Percentiles rank a stretch among this genome's conserved stretches.
Conservation (phyloP, 208 protist genomes). For the Acanthamoeba healyi region DNA sequence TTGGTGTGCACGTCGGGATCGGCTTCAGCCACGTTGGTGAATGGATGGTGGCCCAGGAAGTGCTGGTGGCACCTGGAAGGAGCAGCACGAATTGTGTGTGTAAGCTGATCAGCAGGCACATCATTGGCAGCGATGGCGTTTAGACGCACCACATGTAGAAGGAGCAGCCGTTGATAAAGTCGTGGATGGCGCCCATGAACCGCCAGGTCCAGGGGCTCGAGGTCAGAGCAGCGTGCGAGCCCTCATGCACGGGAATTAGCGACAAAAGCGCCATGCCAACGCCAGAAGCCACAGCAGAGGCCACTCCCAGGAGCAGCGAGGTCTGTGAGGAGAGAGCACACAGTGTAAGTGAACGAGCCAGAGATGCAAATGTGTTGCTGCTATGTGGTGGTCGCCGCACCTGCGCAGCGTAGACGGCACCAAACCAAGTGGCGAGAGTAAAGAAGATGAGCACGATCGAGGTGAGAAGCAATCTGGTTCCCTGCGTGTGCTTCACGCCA, state of each 20-base stretch:
- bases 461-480: slow-evolving; percentile 1
- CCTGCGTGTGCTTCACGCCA: slow-evolving; percentile 38
- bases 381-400: neutral
- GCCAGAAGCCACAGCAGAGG: slow-evolving; percentile 61
- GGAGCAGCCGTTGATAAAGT: slow-evolving; percentile 67
- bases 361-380: no score
- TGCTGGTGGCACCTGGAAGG: slow-evolving; percentile 86
- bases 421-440: slow-evolving; percentile 13
- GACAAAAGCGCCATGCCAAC: slow-evolving; percentile 70
- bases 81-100: neutral
- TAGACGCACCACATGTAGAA: slow-evolving; percentile 70
- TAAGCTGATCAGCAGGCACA: slow-evolving; percentile 64
- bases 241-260: slow-evolving; percentile 86
- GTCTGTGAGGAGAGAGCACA: neutral
- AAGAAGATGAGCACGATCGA: slow-evolving; percentile 20
- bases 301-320: slow-evolving; percentile 58
- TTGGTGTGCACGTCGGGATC: slow-evolving; percentile 84
- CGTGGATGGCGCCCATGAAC: slow-evolving; percentile 63
- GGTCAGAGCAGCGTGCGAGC: slow-evolving; percentile 80
- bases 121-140: no score
- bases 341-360: neutral
- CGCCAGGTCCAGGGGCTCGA: slow-evolving; percentile 80
- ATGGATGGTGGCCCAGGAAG: slow-evolving; percentile 86
- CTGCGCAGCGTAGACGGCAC: neutral
- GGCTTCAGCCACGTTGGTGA: slow-evolving; percentile 85